These are phyloP conservation scores for Barnettozyma wickerhamii DNA, from an alignment of 805 yeast genomes.

Conservation along the genomic window DNA sequence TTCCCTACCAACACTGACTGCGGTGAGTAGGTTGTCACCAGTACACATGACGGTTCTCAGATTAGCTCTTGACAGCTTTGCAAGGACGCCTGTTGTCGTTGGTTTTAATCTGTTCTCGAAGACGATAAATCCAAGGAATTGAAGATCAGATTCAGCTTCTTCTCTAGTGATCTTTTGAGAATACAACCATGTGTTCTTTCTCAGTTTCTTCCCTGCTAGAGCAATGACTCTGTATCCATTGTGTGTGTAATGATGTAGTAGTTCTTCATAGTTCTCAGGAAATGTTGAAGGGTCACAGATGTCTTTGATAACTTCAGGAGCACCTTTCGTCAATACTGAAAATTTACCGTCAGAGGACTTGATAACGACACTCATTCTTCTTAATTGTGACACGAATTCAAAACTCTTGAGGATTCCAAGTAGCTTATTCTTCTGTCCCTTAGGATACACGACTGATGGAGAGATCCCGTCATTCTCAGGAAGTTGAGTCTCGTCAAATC, in stretches of 20 bases:
- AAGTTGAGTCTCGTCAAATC: constrained; percentile 33
- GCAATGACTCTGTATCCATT: constrained; percentile 95
- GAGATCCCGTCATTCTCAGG: constrained; percentile 40
- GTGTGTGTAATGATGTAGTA: constrained; percentile 83
- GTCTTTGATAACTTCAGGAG: constrained; percentile 87
- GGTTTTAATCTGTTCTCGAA: constrained; percentile 88
- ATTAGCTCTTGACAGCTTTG: constrained; percentile 57
- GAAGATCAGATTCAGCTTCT: constrained; percentile 62
- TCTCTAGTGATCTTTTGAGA: constrained; percentile 53
- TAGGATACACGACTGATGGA: constrained; percentile 50
- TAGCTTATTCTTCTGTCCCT: constrained; percentile 32
- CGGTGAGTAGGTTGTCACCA: constrained; percentile 94
- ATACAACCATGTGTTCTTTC: constrained; percentile 42
- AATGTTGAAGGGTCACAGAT: constrained; percentile 69
- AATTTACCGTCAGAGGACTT: constrained; percentile 38
- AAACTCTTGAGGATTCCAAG: constrained; percentile 51
- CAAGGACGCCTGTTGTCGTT: constrained; percentile 58
- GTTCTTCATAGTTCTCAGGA: constrained; percentile 70
- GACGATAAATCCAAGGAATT: constrained; percentile 81
- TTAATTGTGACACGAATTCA: constrained; percentile 79
- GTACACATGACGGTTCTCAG: constrained; percentile 94
- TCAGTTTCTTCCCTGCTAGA: constrained; percentile 64
- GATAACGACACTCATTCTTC: constrained; percentile 87
- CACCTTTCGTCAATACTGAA: constrained; percentile 81
- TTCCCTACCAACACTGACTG: constrained; percentile 87